phyloP scores from a whole-genome alignment of 192 early-diverging fungal genomes.

The Coemansia sp. region DNA sequence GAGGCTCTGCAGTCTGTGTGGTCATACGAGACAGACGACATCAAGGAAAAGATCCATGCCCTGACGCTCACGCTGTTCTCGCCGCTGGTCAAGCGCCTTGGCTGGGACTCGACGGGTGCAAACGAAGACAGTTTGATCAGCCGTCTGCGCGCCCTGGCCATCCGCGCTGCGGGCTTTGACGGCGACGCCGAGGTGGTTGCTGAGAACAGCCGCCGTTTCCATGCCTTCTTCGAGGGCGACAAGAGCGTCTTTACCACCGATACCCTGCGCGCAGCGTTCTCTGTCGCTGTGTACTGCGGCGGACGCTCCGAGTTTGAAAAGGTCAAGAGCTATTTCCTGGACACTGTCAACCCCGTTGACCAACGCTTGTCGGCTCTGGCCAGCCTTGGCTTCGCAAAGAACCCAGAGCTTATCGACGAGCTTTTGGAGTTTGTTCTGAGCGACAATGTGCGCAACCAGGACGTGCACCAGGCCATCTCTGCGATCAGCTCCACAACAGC shows the following conservation, averaged over 20 bases:
- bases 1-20: constrained; percentile 64
- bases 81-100: constrained; percentile 68
- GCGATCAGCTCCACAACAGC: constrained; percentile 58
- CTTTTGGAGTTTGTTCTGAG: constrained; percentile 64
- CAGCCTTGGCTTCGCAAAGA: constrained; percentile 59
- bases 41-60: constrained; percentile 62
- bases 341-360: constrained; percentile 62
- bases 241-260: constrained; percentile 58
- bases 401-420: constrained; percentile 59
- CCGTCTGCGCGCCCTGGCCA: constrained; percentile 73
- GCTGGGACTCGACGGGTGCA: constrained; percentile 68
- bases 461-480: constrained; percentile 56
- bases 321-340: constrained; percentile 64
- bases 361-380: constrained; percentile 68
- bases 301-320: constrained; percentile 63
- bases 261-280: constrained; percentile 54
- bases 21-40: constrained; percentile 63
- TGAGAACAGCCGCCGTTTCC: constrained; percentile 73
- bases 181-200: constrained; percentile 63
- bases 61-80: constrained; percentile 75
- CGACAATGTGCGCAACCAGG: constrained; percentile 71
- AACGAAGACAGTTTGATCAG: constrained; percentile 74
- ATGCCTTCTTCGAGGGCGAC: constrained; percentile 61
- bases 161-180: constrained; percentile 69
- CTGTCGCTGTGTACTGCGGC: constrained; percentile 65